Percentiles rank a stretch among this genome's conserved stretches.
These are phyloP conservation scores for Penicillium glabrum DNA, from an alignment of 2,329 filamentous ascomycete genomes.

Conservation along the genomic window DNA sequence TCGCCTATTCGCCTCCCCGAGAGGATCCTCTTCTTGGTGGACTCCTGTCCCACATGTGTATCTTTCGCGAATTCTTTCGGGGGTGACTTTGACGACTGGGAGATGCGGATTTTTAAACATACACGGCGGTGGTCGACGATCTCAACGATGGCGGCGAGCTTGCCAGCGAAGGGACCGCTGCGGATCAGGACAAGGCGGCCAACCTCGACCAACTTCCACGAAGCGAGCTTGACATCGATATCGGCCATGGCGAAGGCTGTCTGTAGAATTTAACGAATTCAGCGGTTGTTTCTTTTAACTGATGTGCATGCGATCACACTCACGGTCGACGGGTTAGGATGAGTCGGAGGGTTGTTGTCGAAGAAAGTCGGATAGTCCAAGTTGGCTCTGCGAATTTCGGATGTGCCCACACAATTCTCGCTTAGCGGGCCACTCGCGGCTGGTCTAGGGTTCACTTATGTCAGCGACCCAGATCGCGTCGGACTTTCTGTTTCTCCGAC, in stretches of 20 bases:
- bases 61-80: conserved; percentile 7
- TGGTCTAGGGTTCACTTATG: conserved; percentile 37
- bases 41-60: background rate
- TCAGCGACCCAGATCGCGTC: conserved; percentile 11
- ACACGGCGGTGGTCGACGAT: conserved; percentile 99
- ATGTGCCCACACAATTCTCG: conserved; percentile 43
- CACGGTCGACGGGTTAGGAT: conserved; percentile 43
- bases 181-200: conserved; percentile 95
- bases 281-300: conserved; percentile 20
- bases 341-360: conserved; percentile 39
- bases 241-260: conserved; percentile 72
- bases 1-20: background rate
- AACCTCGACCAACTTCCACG: conserved; percentile 97
- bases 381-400: conserved; percentile 40
- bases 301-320: conserved; percentile 25
- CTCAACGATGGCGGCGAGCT: conserved; percentile 93
- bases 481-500: conserved; percentile 23
- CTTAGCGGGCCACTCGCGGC: conserved; percentile 40
- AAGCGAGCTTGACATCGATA: conserved; percentile 76
- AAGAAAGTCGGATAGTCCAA: conserved; percentile 42
- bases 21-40: background rate
- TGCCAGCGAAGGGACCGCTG: conserved; percentile 76
- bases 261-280: conserved; percentile 41
- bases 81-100: background rate
- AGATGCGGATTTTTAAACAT: conserved; percentile 53